A percentile compares a stretch with the other conserved stretches of the same genome.
These are phyloP conservation scores for Saturnispora halmiae DNA, from an alignment of 805 yeast species.

Conservation along the genomic window DNA sequence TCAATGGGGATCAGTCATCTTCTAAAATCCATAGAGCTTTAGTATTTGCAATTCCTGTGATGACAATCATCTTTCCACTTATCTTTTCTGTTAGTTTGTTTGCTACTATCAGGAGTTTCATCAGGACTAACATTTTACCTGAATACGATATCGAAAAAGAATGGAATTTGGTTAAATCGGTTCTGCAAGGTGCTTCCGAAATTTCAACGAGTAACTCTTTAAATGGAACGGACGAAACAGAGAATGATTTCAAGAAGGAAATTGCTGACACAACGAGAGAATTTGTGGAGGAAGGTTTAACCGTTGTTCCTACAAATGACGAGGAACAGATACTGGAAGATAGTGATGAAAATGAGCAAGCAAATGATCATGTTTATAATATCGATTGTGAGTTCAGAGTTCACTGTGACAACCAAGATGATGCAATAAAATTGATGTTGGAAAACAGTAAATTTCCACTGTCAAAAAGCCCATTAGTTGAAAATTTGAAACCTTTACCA, in stretches of 20 bases:
- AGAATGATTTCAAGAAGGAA: too few relatives aligned
- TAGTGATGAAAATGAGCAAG: neutral
- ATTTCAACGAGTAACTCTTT: too few relatives aligned
- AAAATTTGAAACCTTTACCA: slow-evolving; percentile 19
- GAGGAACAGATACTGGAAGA: slow-evolving; percentile 1
- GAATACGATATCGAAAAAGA: slow-evolving; percentile 12
- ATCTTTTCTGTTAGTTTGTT: slow-evolving; percentile 19
- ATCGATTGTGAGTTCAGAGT: slow-evolving; percentile 14
- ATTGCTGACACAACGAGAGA: slow-evolving; percentile 23
- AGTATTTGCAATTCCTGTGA: neutral
- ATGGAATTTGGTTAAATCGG: slow-evolving; percentile 8
- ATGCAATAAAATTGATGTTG: slow-evolving; percentile 2
- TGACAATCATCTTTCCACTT: slow-evolving; percentile 20
- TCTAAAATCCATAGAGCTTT: slow-evolving; percentile 1
- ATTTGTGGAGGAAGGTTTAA: slow-evolving; percentile 23
- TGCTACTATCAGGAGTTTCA: slow-evolving; percentile 21
- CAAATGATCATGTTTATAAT: slow-evolving; percentile 1
- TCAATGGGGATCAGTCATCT: slow-evolving; percentile 1
- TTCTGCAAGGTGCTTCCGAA: neutral
- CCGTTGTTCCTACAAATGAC: slow-evolving; percentile 6
- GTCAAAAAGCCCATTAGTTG: slow-evolving; percentile 9
- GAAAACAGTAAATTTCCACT: slow-evolving; percentile 8
- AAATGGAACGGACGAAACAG: too few relatives aligned
- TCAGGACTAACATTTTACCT: slow-evolving; percentile 14
- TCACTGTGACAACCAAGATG: slow-evolving; percentile 8